phyloP scores from a whole-genome alignment of 345 rosid genomes.

The Pugionium dolabratum region DNA sequence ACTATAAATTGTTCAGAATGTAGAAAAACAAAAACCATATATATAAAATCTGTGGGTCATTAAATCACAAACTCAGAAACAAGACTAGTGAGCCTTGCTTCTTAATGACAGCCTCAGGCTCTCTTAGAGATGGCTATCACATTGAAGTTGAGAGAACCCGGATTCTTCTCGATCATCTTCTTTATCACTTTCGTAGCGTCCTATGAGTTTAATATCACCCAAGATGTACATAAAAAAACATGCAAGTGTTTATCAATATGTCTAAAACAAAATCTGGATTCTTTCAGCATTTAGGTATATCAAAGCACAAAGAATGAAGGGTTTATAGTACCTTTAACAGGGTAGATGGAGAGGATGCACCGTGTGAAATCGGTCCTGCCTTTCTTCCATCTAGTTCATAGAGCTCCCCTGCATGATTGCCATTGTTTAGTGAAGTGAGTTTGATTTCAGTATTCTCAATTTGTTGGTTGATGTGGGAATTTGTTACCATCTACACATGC shows the following conservation, averaged over 20 bases:
- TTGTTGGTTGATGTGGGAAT: slow-evolving; percentile 8
- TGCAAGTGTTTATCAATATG: too few species aligned
- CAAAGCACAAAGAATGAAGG: neutral
- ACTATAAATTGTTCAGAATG: slow-evolving; percentile 7
- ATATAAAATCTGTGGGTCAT: slow-evolving; percentile 17
- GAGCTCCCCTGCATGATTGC: slow-evolving; percentile 55
- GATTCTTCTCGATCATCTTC: slow-evolving; percentile 79
- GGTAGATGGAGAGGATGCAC: slow-evolving; percentile 65
- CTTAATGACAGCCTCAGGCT: slow-evolving; percentile 13
- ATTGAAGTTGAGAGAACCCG: slow-evolving; percentile 74
- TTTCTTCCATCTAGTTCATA: slow-evolving; percentile 96
- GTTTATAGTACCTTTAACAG: slow-evolving; percentile 59
- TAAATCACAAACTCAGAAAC: slow-evolving; percentile 26
- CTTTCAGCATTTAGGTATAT: too few species aligned
- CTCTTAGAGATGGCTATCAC: slow-evolving; percentile 71
- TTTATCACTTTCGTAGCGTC: slow-evolving; percentile 74
- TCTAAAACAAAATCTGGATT: too few species aligned
- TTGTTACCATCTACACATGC: slow-evolving; percentile 71
- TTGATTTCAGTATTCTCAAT: too few species aligned
- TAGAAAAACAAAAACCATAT: slow-evolving; percentile 19
- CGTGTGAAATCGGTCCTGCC: slow-evolving; percentile 74
- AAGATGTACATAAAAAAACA: too few species aligned
- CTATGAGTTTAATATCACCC: slow-evolving; percentile 37
- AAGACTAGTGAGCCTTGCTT: slow-evolving; percentile 8
- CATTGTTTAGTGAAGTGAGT: neutral